These are phyloP conservation scores for Melanomma pulvis-pyrius DNA, from an alignment of 495 filamentous ascomycete genomes.

Conservation along the genomic window DNA sequence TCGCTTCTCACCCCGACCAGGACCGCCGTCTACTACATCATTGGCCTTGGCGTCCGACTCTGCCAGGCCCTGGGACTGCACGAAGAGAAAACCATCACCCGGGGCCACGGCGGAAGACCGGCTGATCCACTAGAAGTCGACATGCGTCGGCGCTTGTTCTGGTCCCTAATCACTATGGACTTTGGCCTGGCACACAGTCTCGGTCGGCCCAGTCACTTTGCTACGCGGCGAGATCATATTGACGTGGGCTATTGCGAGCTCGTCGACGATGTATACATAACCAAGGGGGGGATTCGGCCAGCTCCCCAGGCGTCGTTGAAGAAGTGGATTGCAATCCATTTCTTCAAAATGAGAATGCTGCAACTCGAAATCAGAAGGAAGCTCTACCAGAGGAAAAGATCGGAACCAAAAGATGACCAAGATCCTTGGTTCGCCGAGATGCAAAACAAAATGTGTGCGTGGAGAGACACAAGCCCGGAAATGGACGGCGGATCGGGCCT, in stretches of 20 bases:
- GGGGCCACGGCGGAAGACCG: conserved; percentile 34
- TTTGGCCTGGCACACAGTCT: conserved; percentile 82
- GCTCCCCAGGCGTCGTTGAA: conserved; percentile 67
- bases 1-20: conserved; percentile 87
- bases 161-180: conserved; percentile 85
- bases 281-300: conserved; percentile 69
- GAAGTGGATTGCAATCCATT: conserved; percentile 88
- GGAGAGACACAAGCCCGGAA: conserved; percentile 65
- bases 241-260: conserved; percentile 80
- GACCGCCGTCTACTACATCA: conserved; percentile 87
- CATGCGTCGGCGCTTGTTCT: conserved; percentile 83
- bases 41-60: conserved; percentile 80
- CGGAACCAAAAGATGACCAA: conserved; percentile 69
- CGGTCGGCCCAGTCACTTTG: conserved; percentile 80
- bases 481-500: conserved; percentile 67
- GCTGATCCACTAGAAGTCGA: conserved; percentile 74
- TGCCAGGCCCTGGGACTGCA: conserved; percentile 82
- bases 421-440: conserved; percentile 86
- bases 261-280: conserved; percentile 79
- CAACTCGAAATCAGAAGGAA: conserved; percentile 84
- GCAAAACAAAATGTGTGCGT: conserved; percentile 73
- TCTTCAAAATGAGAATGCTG: conserved; percentile 85
- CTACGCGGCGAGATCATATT: conserved; percentile 74
- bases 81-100: conserved; percentile 78
- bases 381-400: conserved; percentile 77